Percentiles rank a stretch among this genome's conserved stretches.
Conservation (phyloP, 192 early-diverging fungal species). For the Coemansia sp. region DNA sequence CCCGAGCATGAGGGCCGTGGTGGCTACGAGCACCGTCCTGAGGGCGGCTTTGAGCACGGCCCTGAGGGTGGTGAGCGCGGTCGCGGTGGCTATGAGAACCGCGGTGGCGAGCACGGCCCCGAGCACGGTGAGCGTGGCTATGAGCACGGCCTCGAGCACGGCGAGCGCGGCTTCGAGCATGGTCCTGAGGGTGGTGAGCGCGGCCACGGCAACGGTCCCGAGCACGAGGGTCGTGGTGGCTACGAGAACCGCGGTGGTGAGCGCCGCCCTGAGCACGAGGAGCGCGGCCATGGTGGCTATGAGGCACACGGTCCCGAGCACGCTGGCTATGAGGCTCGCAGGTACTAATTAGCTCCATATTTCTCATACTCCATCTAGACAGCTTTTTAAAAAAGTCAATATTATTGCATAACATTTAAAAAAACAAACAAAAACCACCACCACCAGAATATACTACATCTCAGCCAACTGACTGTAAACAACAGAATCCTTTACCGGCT, state of each 20-base stretch:
- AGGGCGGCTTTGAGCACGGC: neutral
- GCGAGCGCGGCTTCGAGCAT: no score
- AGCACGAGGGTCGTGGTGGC: no score
- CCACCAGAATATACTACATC: conserved; percentile 11
- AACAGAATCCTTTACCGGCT: conserved; percentile 32
- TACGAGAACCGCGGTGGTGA: conserved; percentile 5
- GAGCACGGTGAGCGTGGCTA: neutral
- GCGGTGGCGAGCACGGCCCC: neutral
- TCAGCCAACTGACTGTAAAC: conserved; percentile 27
- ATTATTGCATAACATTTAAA: conserved; percentile 11
- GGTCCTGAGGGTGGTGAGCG: no score
- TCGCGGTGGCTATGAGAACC: neutral
- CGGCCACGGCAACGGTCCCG: neutral
- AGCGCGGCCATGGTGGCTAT: conserved; percentile 18
- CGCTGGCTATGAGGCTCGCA: conserved; percentile 7
- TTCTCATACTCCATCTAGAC: neutral
- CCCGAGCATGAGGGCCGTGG: neutral
- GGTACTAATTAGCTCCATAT: neutral
- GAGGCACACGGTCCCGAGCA: conserved; percentile 10
- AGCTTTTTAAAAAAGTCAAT: neutral
- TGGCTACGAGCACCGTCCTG: no score
- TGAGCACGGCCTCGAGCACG: neutral
- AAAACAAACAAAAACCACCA: neutral
- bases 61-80: no score
- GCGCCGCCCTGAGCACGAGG: conserved; percentile 10